Evolutionary conservation across 2,329 filamentous ascomycete species (phyloP), one percentile per base, ranked within the genome.

Genomic region (Cadophora malorum): DNA sequence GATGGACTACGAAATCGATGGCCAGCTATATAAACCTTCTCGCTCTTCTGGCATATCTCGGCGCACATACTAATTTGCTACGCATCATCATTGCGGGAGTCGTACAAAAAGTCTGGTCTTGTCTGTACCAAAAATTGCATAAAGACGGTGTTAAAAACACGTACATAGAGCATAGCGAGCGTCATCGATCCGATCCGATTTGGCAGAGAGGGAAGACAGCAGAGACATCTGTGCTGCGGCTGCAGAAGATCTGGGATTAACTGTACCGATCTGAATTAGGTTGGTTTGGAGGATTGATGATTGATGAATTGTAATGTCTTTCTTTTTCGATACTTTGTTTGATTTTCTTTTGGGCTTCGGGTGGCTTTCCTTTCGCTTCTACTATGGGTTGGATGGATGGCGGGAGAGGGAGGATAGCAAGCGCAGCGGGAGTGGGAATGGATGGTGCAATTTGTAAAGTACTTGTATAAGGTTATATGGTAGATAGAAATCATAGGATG

Each of bases 1-100:
- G 92, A 96, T 67, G 94, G 93, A 1, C 82, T 98, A 74, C 89
- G 90, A 71, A 85, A 87, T 65, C 84, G 91, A 66, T 94, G 91
- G 91, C 81, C 83, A 21, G 81, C 76, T 65, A 72, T 75, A 35
- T 77, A 68, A 70, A 35, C 47, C 35, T n/a, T 25, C 45, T 53
- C 19, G 1, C 35, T 67, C 62, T 61, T 47, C 47, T 31, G 53
- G 59, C 63, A 71, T 71, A 60, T 61, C 19, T 49, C 58, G 62
- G 69, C 69, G 70, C 67, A 67, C 58, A 58, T 69, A 64, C 53
- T 67, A 31, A 65, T 56, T 59, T 41, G 21, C 25, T 31, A 66
- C 16, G 19, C 33, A 53, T 58, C 64, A 71, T 69, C 69, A 67
- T 71, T 67, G 66, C 47, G 50, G 71, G 66, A 67, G 71, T 70